Base-by-base conservation (phyloP, 805 yeast genomes). In the Ogataea corticis region DNA sequence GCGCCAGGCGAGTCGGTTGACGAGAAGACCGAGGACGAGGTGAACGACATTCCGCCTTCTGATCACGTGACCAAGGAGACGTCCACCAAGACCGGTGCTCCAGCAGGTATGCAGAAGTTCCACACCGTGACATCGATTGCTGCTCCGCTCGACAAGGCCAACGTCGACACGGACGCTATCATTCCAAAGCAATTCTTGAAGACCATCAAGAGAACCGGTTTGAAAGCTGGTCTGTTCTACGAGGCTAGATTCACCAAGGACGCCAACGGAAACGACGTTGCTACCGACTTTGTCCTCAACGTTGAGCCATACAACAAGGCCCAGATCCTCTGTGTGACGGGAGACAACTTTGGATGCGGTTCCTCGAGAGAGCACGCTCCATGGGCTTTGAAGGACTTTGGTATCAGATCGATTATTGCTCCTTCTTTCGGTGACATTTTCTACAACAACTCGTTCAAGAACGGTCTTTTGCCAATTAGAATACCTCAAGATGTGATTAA, bases 341-440 rank as follows among this genome's bases (percentile, higher is more conserved):
- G 99, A 67, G 96, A 88, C 65, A 94, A 94, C 76, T 94, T 94
- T 65, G 99, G 99, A 56, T 94, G 99, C 75, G 99, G 99, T 61
- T 91, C 97, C 33, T 91, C 97, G 2, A 88, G 99, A 79, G 99
- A 94, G 70, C 99, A 94, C 63, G 99, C 99, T 28, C 98, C 99
- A 47, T 94, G 99, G 99, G 98, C 99, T 2, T 77, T 94, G 56
- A 91, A 90, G 61, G 99, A 94, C 71, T 94, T 94, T 62, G 99
- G 99, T 69, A 90, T 94, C 68, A 85, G 87, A 68, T 85, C 92
- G 52, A 87, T 94, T 62, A 91, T 94, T 67, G 98, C 98, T 5
- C 99, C 98, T 46, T 90, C 97, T 0, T 94, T 92, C 58, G 99
- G 98, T 67, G 99, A 94, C 70, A 94, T 94, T 59, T 94, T 94